Base-by-base conservation (phyloP, 2,329 filamentous ascomycete genomes). In the Zelopaecilomyces penicillatus region DNA sequence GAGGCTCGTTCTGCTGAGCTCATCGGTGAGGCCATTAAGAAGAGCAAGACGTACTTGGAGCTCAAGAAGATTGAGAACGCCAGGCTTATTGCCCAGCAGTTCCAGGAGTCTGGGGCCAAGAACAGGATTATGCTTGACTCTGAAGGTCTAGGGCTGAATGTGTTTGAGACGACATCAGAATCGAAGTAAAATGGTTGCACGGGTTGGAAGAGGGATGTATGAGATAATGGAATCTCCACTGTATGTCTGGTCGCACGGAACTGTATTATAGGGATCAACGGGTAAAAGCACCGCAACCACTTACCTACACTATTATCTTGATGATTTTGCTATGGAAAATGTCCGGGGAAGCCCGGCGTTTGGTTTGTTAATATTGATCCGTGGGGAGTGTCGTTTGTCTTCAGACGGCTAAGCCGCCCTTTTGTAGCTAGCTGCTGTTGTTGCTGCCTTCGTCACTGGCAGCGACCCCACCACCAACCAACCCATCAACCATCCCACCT, bases 21-120 rank as follows among this genome's bases (percentile, higher is more conserved):
- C 52, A 96, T 98, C 60, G 93, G 93, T 68, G 93, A 98, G 43
- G 93, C 93, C 50, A 95, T 98, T 82, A 98, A 97, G 87, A 98
- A 97, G 85, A 94, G 79, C 74, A 85, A 90, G 71, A 85, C 88
- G 53, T 98, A 98, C 66, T 81, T 98, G 52, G 93, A 97, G 69
- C 79, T 98, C 63, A 87, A 94, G 71, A 93, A 95, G 76, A 95
- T 98, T 59, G 93, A 98, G 74, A 98, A 96, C 60, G 93, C 93
- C 5, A 79, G 87, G 54, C 77, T 80, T 46, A 95, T 98, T 67
- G 93, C 93, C n/a, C 68, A 76, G 56, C 83, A 95, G 56, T 66
- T 98, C 58, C 87, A 96, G 67, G 88, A 94, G 66, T 77, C 76
- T 46, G 86, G 87, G 48, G 83, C 87, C 64, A 83, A 82, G 73